Evolutionary conservation across 805 yeast genomes (phyloP).

Genomic region (Ogataea pignaliae): DNA sequence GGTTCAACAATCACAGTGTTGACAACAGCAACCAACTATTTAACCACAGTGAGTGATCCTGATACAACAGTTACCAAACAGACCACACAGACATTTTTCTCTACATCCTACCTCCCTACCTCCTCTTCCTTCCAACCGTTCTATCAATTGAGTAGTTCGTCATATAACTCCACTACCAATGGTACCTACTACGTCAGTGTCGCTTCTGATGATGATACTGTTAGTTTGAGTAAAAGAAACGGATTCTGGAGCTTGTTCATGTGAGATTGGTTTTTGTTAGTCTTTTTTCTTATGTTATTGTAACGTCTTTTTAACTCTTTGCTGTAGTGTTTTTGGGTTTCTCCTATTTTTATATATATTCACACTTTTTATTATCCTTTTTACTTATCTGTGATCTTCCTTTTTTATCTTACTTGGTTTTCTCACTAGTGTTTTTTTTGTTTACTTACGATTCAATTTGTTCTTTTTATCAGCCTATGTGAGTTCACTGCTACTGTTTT

Average conservation of each 20-base stretch:
- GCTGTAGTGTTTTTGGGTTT: not conserved
- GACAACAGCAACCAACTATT: not conserved
- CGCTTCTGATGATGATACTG: slow-evolving; percentile 10
- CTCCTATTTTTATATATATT: not conserved
- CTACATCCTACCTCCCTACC: slow-evolving; percentile 7
- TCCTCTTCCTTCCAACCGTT: slow-evolving; percentile 8
- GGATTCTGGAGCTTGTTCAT: slow-evolving; percentile 17
- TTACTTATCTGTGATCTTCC: no score
- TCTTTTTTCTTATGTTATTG: not conserved
- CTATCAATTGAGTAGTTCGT: slow-evolving; percentile 7
- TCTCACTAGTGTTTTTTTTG: no score
- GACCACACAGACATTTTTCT: not conserved
- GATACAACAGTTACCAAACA: slow-evolving; percentile 5
- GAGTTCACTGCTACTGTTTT: no score
- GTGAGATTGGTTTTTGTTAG: slow-evolving; percentile 2
- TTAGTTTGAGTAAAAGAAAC: slow-evolving; percentile 14
- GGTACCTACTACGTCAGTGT: slow-evolving; percentile 8
- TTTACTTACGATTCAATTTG: no score
- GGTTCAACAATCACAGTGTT: not conserved
- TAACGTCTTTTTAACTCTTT: not conserved
- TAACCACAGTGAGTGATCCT: slow-evolving; percentile 1
- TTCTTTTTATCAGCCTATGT: no score
- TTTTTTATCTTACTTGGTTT: no score
- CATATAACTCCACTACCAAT: slow-evolving; percentile 4
- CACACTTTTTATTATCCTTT: not conserved